Percentiles rank a stretch among this genome's conserved stretches.
These are phyloP conservation scores for Pinus albicaulis DNA, from an alignment of 75 land plant genomes.

Conservation along the genomic window DNA sequence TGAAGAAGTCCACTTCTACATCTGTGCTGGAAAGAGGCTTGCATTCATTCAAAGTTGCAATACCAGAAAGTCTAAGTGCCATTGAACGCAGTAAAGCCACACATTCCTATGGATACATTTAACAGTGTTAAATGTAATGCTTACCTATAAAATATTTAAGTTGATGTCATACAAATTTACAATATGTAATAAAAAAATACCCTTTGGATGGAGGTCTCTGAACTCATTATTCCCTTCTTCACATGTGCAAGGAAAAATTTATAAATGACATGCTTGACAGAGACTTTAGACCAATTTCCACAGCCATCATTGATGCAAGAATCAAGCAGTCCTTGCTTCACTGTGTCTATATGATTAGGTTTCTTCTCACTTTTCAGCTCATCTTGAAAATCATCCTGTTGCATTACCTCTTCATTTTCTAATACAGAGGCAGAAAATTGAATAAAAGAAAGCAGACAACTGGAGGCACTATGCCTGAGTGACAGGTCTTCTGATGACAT, in stretches of 20 bases:
- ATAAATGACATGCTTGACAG: slow-evolving; percentile 24
- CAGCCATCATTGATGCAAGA: background rate
- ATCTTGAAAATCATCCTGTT: background rate
- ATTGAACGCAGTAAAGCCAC: slow-evolving; percentile 72
- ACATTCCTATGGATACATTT: slow-evolving; percentile 70
- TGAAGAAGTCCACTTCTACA: slow-evolving; percentile 89
- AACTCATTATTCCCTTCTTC: slow-evolving; percentile 48
- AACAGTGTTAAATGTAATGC: background rate
- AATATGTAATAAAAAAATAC: slow-evolving; percentile 8
- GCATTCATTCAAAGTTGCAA: slow-evolving; percentile 36
- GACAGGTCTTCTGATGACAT: slow-evolving; percentile 75
- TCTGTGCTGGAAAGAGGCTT: slow-evolving; percentile 57
- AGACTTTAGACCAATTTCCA: slow-evolving; percentile 22
- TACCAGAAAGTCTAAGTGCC: slow-evolving; percentile 49
- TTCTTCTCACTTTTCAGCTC: background rate
- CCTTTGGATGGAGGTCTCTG: slow-evolving; percentile 36
- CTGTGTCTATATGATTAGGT: slow-evolving; percentile 1
- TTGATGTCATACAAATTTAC: background rate
- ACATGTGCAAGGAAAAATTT: slow-evolving; percentile 44
- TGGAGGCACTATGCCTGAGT: slow-evolving; percentile 76
- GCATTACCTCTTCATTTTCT: background rate
- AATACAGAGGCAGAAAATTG: slow-evolving; percentile 40
- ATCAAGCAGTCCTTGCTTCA: background rate
- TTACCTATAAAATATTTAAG: background rate
- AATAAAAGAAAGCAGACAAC: slow-evolving; percentile 55